Percentiles rank a stretch among this genome's conserved stretches.
phyloP scores from a whole-genome alignment of 2,329 filamentous ascomycete species.

The Pleoardoris graminearum region DNA sequence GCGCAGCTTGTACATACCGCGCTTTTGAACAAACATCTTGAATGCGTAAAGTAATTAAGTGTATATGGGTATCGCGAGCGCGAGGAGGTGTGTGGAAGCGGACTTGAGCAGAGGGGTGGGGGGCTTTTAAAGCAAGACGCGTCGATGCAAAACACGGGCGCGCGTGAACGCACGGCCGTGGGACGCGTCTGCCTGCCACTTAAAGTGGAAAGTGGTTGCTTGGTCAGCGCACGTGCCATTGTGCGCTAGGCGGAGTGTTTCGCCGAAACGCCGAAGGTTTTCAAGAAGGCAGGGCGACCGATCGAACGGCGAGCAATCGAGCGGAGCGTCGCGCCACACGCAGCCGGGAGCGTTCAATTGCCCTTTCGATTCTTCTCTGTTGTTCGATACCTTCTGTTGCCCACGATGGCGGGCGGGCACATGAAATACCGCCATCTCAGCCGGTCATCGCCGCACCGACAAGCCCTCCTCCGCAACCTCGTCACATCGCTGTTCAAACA shows the following conservation, averaged over 20 bases:
- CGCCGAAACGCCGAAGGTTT: constrained; percentile 26
- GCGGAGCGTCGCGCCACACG: constrained; percentile 8
- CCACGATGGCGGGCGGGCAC: constrained; percentile 77
- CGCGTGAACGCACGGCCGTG: constrained; percentile 16
- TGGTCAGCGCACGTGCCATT: constrained; percentile 1
- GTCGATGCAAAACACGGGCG: constrained; percentile 26
- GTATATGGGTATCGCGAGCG: constrained; percentile 33
- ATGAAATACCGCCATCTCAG: constrained; percentile 88
- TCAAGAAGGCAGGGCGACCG: constrained; percentile 1
- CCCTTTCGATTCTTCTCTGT: constrained; percentile 5
- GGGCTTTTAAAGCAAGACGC: constrained; percentile 37
- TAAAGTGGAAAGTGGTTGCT: constrained; percentile 36
- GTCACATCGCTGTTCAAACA: constrained; percentile 93
- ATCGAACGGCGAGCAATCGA: neutral
- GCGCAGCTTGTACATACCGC: constrained; percentile 39
- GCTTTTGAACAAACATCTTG: constrained; percentile 50
- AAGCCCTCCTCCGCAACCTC: constrained; percentile 91
- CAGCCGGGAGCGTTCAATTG: constrained; percentile 10
- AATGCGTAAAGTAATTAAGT: constrained; percentile 24
- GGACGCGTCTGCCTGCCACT: constrained; percentile 21
- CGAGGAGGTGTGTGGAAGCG: constrained; percentile 20
- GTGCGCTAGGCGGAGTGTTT: constrained; percentile 10
- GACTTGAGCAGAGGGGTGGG: constrained; percentile 26
- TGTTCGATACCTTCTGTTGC: constrained; percentile 15
- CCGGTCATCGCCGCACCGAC: constrained; percentile 82